Evolutionary conservation across 306 rosid genomes (phyloP), one percentile per base, ranked within the genome.

Genomic region (Trifolium pratense): DNA sequence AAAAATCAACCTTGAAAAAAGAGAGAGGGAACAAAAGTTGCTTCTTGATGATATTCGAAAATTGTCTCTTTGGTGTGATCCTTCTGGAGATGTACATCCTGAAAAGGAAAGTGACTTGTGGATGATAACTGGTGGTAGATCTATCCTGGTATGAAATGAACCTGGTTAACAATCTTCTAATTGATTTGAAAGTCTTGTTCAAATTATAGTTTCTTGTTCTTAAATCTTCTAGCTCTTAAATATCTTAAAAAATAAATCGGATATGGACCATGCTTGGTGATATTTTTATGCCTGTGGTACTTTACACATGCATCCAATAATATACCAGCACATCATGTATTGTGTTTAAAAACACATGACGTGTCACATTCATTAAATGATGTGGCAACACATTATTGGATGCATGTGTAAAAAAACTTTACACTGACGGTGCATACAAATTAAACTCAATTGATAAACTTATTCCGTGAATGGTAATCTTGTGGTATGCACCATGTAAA

Each of bases 91-190:
- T 78, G 74, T 58, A 25, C 78, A 74, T 83, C 79, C 69, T 13
- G 97, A 90, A 78, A 94, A 86, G 86, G 97, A 91, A 84, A 87
- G 92, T 37, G 97, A 87, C 70, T 75, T 86, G 72, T 95, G 97
- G 99, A 91, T 91, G 97, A 85, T 90, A 81, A 68, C 83, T 55
- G 85, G 93, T 75, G 87, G 96, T 83, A 90, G 86, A 77, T 73
- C 96, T 64, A 60, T 78, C 70, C 86, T 95, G 91, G 99, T 94
- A 78, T 87, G 97, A 74, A 78, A 69, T 82, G 76, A 79, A 75
- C 74, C 18, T 69, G 55, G 20, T 76, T 32, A 59, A 78, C 59
- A 78, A 39, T 34, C 29, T 70, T 49, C 74, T 71, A 56, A 66
- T 79, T 32, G 76, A 29, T 45, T 37, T 70, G 75, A 66, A 66